Evolutionary conservation across 208 protist species (phyloP), one percentile per base, ranked within the genome.

Genomic region (Leishmania tropica): DNA sequence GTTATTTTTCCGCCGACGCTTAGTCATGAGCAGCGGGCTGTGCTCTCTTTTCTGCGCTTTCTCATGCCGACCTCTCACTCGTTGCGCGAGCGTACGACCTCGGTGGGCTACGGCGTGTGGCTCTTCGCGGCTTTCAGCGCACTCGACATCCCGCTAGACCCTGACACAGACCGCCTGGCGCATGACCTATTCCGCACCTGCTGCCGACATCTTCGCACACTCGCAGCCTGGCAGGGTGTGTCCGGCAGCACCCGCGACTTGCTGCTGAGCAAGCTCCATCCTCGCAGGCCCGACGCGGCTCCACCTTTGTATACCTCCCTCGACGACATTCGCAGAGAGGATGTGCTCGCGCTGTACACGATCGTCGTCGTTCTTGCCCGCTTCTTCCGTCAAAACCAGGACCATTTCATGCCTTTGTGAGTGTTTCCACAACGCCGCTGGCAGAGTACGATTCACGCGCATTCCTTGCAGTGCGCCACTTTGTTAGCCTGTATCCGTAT

Each of bases 321-420:
- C 21, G 31, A 84, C 15, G 90, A 96, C 60, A 68, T 97, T 37
- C 47, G 83, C 1, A 48, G 60, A 17, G 87, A 91, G 40, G 94
- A 97, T 68, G 81, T 97, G 56, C 82, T 90, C n/a, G 92, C 91
- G 5, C 71, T 97, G 15, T 90, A 94, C 75, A 91, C 92, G 7
- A 65, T 97, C 56, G 85, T 96, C 45, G 81, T 97, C 28, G 77
- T 95, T 56, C 87, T 97, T 15, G 83, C 92, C 40, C 95, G 93
- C 65, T 84, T 96, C 40, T 97, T 97, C 77, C 83, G 90, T 17
- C 91, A 95, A 79, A 97, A 97, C 80, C 90, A 95, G 72, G 93
- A 94, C 81, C 86, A 85, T 37, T 85, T 97, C 11, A 93, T 97
- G 65, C 91, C 90, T n/a, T 81, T 97, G 54, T 96, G 31, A 80